Conservation (phyloP, 306 rosid genomes). For the Calophaca sinica region DNA sequence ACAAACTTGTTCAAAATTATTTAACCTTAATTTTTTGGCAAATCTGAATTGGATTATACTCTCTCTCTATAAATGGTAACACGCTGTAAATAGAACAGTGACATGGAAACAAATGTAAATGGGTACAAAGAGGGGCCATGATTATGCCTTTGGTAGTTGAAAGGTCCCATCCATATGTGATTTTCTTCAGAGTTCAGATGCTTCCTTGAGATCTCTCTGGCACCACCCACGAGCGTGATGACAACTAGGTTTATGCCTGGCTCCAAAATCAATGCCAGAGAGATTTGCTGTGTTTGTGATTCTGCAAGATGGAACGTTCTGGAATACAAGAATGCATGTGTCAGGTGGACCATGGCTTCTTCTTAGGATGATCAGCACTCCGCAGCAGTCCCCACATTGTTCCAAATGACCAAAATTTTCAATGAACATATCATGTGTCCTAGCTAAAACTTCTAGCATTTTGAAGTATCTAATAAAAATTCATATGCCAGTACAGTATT, state of each 20-base stretch:
- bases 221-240: conserved; percentile 41
- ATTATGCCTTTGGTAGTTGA: conserved; percentile 40
- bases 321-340: conserved; percentile 47
- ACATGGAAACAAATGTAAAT: conserved; percentile 28
- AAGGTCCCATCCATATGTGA: conserved; percentile 42
- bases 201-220: conserved; percentile 37
- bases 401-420: conserved; percentile 39
- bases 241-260: conserved; percentile 43
- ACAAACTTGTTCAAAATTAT: conserved; percentile 26
- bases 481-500: too few relatives aligned
- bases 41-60: too few relatives aligned
- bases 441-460: too few relatives aligned
- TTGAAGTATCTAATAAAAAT: too few relatives aligned
- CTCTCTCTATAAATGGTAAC: background rate
- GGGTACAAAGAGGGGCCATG: conserved; percentile 44
- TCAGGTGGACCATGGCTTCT: conserved; percentile 43
- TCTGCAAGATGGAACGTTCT: conserved; percentile 42
- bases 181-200: conserved; percentile 23
- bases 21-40: background rate
- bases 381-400: conserved; percentile 23
- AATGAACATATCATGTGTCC: conserved; percentile 8
- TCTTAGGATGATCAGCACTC: conserved; percentile 19
- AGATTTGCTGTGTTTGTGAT: conserved; percentile 23
- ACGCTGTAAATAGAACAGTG: conserved; percentile 32
- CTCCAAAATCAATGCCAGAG: conserved; percentile 32